A percentile compares a stretch with the other conserved stretches of the same genome.
Conservation (phyloP, 225 moss, liverwort and hornwort genomes). For the Anthoceros angustus region DNA sequence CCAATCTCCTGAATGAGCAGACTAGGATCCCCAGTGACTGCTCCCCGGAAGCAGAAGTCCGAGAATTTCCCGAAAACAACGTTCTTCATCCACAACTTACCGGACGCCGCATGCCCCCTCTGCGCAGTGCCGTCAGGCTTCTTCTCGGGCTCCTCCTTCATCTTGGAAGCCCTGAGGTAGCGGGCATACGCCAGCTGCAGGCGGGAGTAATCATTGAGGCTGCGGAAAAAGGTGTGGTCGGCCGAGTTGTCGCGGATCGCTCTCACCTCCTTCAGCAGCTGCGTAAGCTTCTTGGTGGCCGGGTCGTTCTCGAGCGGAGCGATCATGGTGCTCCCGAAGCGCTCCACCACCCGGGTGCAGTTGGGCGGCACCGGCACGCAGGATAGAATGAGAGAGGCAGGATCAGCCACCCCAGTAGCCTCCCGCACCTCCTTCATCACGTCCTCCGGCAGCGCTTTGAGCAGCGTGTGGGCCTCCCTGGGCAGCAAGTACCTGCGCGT, state of each 20-base stretch:
- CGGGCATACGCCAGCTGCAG: conserved; percentile 13
- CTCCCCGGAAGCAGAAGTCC: conserved; percentile 50
- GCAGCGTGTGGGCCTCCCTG: conserved; percentile 44
- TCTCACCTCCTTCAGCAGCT: background rate
- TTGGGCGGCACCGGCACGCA: conserved; percentile 74
- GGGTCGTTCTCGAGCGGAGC: conserved; percentile 30
- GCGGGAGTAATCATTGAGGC: background rate
- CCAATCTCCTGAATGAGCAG: conserved; percentile 55
- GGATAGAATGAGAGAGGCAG: conserved; percentile 62
- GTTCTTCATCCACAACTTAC: conserved; percentile 28
- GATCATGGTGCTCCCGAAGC: conserved; percentile 15
- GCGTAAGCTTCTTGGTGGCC: conserved; percentile 10
- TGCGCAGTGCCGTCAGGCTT: conserved; percentile 28
- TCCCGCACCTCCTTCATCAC: conserved; percentile 51
- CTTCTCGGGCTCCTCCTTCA: conserved; percentile 51
- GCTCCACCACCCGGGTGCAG: conserved; percentile 48
- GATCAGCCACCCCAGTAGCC: conserved; percentile 42
- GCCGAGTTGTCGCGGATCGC: background rate
- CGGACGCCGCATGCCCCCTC: conserved; percentile 36
- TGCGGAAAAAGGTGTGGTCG: background rate
- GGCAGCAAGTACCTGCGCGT: background rate
- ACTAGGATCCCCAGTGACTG: conserved; percentile 75
- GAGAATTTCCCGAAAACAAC: conserved; percentile 64
- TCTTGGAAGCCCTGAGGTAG: conserved; percentile 18
- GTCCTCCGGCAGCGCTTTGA: conserved; percentile 35